Percentiles rank a stretch among this genome's conserved stretches.
phyloP scores from a whole-genome alignment of 139 green algal species.

The Chlamydomonas sp. region DNA sequence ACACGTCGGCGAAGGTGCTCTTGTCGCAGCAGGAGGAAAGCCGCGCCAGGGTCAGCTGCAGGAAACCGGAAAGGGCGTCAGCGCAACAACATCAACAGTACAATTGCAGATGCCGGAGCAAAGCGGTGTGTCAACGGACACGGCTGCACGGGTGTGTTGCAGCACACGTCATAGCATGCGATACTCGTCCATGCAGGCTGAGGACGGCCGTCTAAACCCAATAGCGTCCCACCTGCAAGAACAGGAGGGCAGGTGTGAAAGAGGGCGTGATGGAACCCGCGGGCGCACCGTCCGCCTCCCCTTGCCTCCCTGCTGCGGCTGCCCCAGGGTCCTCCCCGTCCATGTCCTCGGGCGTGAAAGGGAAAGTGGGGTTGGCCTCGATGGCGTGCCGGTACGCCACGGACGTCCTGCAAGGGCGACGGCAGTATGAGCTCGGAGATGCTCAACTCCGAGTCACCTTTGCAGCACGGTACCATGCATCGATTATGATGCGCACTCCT shows the following conservation, averaged over 20 bases:
- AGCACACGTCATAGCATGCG: background rate
- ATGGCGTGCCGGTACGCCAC: conserved; percentile 41
- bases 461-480: background rate
- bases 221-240: conserved; percentile 24
- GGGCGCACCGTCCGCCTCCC: background rate
- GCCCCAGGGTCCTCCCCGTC: conserved; percentile 1
- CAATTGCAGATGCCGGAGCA: background rate
- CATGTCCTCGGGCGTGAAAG: conserved; percentile 21
- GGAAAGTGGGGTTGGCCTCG: conserved; percentile 34
- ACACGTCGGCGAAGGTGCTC: conserved; percentile 33
- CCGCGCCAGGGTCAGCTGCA: background rate
- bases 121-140: background rate
- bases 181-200: background rate
- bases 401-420: background rate
- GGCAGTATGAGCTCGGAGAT: background rate
- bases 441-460: background rate
- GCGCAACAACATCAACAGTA: no score
- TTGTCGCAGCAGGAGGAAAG: conserved; percentile 27
- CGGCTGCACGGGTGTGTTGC: background rate
- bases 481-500: background rate
- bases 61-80: no score
- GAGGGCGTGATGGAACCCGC: conserved; percentile 37
- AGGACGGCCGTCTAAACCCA: background rate
- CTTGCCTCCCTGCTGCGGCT: background rate
- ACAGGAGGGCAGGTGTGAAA: conserved; percentile 40